Base-by-base conservation (phyloP, 495 filamentous ascomycete species). In the Annulohypoxylon maeteangense region DNA sequence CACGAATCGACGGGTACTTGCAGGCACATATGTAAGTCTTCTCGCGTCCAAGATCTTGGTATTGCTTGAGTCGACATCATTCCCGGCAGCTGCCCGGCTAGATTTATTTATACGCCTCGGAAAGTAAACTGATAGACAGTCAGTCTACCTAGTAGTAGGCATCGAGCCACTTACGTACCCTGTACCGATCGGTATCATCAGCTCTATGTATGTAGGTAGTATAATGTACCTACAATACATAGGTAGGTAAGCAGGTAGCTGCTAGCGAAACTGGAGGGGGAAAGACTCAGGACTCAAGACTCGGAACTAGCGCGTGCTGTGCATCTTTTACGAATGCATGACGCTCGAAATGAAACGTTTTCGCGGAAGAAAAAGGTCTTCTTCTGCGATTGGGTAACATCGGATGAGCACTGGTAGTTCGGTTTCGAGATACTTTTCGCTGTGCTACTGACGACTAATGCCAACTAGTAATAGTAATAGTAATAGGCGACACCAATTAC, bases 61-160 rank as follows among this genome's bases (percentile, higher is more conserved):
- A 64, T 69, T 65, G 54, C 60, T 64, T 60, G 60, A 65, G 45
- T 65, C 32, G 36, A 65, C 60, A 58, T 45, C 60, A 53, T 36
- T 20, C 53, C 25, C 40, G 25, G 18, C 16, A n/a, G n/a, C n/a
- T 54, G 4, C 27, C 11, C 20, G 10, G n/a, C 7, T 29, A 51
- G 11, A 16, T 25, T 11, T 32, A 27, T 4, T 10, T 25, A 29
- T 31, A 40, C 18, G 34, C 18, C 7, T 40, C 31, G 22, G 27
- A 29, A 36, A 22, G 32, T n/a, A 50, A 8, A 23, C 18, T 25
- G 44, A 50, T 18, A 47, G 23, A 25, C 45, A 25, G 45, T 20
- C 45, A 48, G 7, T n/a, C 45, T 48, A n/a, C n/a, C n/a, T n/a
- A n/a, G n/a, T n/a, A n/a, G n/a, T n/a, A 0, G 45, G 45, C 8